phyloP scores from a whole-genome alignment of 2,329 filamentous ascomycete species.

The Basipetospora chlamydospora region DNA sequence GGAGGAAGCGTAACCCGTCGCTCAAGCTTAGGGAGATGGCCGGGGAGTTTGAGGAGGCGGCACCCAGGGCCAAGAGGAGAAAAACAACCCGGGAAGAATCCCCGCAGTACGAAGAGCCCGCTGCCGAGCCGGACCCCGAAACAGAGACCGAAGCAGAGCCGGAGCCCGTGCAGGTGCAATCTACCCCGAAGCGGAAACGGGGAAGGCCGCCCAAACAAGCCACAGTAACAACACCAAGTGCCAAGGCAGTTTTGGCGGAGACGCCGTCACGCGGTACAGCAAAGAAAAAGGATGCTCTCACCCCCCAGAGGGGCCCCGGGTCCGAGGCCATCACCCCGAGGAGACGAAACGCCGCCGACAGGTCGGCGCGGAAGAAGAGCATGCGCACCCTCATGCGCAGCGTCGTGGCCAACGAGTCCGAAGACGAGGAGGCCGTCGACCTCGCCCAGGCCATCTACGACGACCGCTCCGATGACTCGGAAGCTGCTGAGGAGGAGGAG shows the following conservation, averaged over 20 bases:
- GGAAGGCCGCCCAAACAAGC: slow-evolving; percentile 17
- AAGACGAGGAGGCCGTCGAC: slow-evolving; percentile 57
- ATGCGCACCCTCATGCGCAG: slow-evolving; percentile 61
- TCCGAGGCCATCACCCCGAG: slow-evolving; percentile 40
- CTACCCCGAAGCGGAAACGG: slow-evolving; percentile 18
- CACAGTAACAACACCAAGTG: slow-evolving; percentile 9
- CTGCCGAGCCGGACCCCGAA: slow-evolving; percentile 7
- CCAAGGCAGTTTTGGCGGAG: not conserved
- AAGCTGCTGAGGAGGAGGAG: slow-evolving; percentile 12
- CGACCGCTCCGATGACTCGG: slow-evolving; percentile 17
- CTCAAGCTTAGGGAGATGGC: slow-evolving; percentile 5
- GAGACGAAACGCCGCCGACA: slow-evolving; percentile 57
- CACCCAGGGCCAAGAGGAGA: not conserved
- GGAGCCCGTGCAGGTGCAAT: slow-evolving; percentile 13
- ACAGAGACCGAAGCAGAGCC: slow-evolving; percentile 3
- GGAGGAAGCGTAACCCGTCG: slow-evolving; percentile 4
- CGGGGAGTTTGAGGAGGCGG: not conserved
- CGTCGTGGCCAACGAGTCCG: slow-evolving; percentile 44
- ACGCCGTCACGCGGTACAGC: slow-evolving; percentile 1
- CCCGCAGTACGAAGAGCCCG: slow-evolving; percentile 1
- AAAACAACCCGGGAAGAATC: not conserved
- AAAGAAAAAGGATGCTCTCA: slow-evolving; percentile 6
- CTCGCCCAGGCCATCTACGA: slow-evolving; percentile 57
- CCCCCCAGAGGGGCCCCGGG: slow-evolving; percentile 14
- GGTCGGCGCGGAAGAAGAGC: slow-evolving; percentile 78